Evolutionary conservation across 139 green algal genomes (phyloP), one percentile per base, ranked within the genome.

Genomic region (Bryopsis sp.): DNA sequence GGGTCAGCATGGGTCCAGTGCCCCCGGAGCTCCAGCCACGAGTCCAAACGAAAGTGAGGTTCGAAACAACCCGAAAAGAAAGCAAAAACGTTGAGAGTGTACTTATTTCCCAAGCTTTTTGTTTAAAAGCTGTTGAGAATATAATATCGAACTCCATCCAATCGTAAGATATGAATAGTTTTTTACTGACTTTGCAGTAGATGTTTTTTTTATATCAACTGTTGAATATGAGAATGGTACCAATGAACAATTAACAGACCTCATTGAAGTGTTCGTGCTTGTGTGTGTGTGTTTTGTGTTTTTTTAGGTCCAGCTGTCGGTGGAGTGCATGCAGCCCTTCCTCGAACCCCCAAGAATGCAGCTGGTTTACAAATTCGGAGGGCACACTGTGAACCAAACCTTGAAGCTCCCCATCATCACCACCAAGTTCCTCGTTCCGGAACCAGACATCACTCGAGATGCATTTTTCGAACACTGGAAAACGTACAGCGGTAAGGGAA

Each of bases 291-390:
- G 8, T 65, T 22, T 39, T 39, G 35, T 3, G 31, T 29, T 8
- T 2, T 1, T 58, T 54, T 72, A 86, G 74, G 77, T 94, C 50
- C 54, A 79, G 3, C 47, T 92, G 39, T 61, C 66, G 38, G 78
- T 86, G 36, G 47, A 73, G 3, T 87, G 78, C 50, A 36, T 84
- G 26, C 70, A 67, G 1, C 71, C 83, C 26, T 81, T 76, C 59
- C 57, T 67, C 38, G 46, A 79, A 22, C 50, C 64, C 7, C 85
- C 85, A 2, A 37, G 66, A 47, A 39, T 88, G 50, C 79, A 88
- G 48, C 58, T 92, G 59, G 72, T 67, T 22, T 91, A 90, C 66
- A 34, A 32, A 6, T 31, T 74, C 26, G 37, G 39, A 11, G 38
- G 59, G 11, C 58, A 38, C 2, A 37, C 76, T 2, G 58, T 78